Base-by-base conservation (phyloP, 2,329 filamentous ascomycete genomes). In the Penicillium verrucosum region DNA sequence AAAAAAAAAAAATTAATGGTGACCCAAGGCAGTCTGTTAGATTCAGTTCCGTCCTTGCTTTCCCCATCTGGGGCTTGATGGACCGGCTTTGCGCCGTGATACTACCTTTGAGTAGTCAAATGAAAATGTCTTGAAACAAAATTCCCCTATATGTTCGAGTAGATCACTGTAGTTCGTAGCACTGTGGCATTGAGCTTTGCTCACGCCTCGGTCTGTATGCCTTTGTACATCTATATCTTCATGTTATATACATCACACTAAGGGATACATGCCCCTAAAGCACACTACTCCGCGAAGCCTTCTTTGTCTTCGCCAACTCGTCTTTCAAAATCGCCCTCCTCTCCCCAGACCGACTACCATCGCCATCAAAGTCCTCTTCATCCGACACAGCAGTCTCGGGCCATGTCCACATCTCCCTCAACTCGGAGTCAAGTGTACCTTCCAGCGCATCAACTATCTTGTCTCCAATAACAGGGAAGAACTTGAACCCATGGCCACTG, bases 401-500 rank as follows among this genome's bases (percentile, higher is more conserved):
- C 77, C 77, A 80, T 7, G 65, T 57, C 80, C 80, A 82, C 41
- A 79, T 57, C 14, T 73, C 60, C 10, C 56, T 61, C 45, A 79
- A 65, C 37, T 77, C 77, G 1, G 70, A 61, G n/a, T 71, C 73
- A 16, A 82, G 69, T 1, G 60, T 73, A 2, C 75, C 76, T 61
- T 80, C 74, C 10, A 81, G 60, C 11, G 76, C 75, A 58, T 79
- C 75, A 34, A 80, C 74, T 54, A 82, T 72, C 62, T 80, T 80
- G 49, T 80, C 78, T 12, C 80, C 80, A n/a, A 82, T 70, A 14
- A 82, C 74, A 36, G 81, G 80, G 57, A 82, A 72, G 70, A 82
- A 82, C 61, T 82, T 82, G 68, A 76, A 82, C 9, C 69, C 80
- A 63, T 82, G 81, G n/a, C 80, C 80, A 49, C 77, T 80, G 8